These are phyloP conservation scores for Solanum dulcamara DNA, from an alignment of 257 asterid genomes.

Conservation along the genomic window DNA sequence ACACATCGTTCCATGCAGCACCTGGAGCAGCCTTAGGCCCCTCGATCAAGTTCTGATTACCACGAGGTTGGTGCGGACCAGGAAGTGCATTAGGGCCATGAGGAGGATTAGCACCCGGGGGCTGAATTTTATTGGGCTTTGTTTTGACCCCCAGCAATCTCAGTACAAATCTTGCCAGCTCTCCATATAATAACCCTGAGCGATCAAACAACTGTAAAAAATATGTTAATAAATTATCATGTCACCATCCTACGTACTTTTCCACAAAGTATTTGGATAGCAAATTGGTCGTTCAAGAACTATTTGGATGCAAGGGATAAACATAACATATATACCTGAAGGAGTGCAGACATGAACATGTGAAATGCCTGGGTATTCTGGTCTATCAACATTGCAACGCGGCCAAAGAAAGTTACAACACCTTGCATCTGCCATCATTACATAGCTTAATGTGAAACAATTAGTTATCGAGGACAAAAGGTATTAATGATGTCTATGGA, in stretches of 20 bases:
- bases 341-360: constrained; percentile 61
- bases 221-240: background rate
- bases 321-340: constrained; percentile 72
- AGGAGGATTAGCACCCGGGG: constrained; percentile 45
- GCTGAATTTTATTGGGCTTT: constrained; percentile 44
- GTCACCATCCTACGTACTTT: background rate
- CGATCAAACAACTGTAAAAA: constrained; percentile 75
- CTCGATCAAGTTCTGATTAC: constrained; percentile 39
- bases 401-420: constrained; percentile 78
- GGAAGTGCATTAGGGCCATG: constrained; percentile 64
- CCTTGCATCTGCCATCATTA: constrained; percentile 75
- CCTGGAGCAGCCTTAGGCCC: constrained; percentile 70
- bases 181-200: constrained; percentile 86
- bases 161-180: constrained; percentile 90
- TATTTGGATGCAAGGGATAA: background rate
- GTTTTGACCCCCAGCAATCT: constrained; percentile 68
- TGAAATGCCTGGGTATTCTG: constrained; percentile 97
- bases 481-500: background rate
- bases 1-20: constrained; percentile 69
- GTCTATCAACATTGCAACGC: constrained; percentile 75
- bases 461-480: background rate
- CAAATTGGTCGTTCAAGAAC: background rate
- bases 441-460: background rate
- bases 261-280: background rate
- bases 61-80: constrained; percentile 45